A percentile compares a stretch with the other conserved stretches of the same genome.
phyloP scores from a whole-genome alignment of 352 stramenopile species.

The Pythium sp. region DNA sequence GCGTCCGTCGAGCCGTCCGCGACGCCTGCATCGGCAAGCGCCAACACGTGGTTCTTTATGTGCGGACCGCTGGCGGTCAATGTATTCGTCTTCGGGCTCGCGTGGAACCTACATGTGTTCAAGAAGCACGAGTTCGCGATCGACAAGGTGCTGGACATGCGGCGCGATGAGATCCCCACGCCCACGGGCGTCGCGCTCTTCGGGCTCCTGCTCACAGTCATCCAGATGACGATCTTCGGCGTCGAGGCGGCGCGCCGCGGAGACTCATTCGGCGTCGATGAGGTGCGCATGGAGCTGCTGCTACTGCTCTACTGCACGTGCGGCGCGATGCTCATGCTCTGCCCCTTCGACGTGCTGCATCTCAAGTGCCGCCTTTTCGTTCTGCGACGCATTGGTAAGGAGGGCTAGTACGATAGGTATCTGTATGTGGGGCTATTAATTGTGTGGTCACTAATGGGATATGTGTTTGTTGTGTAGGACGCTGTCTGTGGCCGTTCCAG shows the following conservation, averaged over 20 bases:
- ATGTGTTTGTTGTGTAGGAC: conserved; percentile 9
- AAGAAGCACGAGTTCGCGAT: conserved; percentile 51
- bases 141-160: conserved; percentile 71
- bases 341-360: conserved; percentile 66
- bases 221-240: conserved; percentile 61
- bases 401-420: neutral
- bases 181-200: conserved; percentile 41
- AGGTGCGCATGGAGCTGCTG: conserved; percentile 65
- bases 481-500: conserved; percentile 71
- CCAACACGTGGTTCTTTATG: conserved; percentile 80
- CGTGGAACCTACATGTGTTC: conserved; percentile 66
- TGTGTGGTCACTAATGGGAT: neutral
- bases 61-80: conserved; percentile 70
- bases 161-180: conserved; percentile 54
- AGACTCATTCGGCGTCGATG: conserved; percentile 43
- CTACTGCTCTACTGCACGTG: conserved; percentile 59
- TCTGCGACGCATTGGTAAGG: conserved; percentile 41
- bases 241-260: conserved; percentile 38
- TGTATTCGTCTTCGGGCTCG: conserved; percentile 59
- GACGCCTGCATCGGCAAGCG: conserved; percentile 9
- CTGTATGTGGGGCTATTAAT: neutral
- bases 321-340: conserved; percentile 46
- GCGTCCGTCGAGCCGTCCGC: conserved; percentile 12
- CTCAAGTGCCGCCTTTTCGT: conserved; percentile 66
- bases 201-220: conserved; percentile 24